Evolutionary conservation across 2,329 filamentous ascomycete genomes (phyloP).

Genomic region (Arachnomyces sp.): DNA sequence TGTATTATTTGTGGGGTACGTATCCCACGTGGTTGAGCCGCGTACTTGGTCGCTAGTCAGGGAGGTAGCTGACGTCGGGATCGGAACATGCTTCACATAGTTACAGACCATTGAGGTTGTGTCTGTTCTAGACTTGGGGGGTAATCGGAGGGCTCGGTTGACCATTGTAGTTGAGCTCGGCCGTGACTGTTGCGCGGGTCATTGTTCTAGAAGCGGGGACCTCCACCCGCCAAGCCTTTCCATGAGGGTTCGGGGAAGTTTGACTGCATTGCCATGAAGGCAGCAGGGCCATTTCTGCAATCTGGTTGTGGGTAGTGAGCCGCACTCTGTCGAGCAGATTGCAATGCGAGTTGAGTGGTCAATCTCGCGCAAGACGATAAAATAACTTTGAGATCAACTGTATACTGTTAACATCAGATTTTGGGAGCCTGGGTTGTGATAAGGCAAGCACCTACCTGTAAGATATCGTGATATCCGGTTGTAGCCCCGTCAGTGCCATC

Average conservation of each 20-base stretch:
- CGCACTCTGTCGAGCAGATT: conserved; percentile 62
- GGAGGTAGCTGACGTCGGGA: conserved; percentile 32
- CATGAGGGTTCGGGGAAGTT: conserved; percentile 51
- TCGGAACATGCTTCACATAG: conserved; percentile 50
- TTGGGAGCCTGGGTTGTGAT: too few relatives aligned
- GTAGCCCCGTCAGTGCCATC: conserved; percentile 57
- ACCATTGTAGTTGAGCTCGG: conserved; percentile 62
- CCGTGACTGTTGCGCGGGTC: conserved; percentile 56
- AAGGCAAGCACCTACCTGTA: conserved; percentile 20
- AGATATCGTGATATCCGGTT: conserved; percentile 57
- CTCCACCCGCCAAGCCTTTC: conserved; percentile 40
- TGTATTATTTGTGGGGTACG: too few relatives aligned
- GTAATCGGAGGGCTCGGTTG: conserved; percentile 55
- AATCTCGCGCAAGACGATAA: conserved; percentile 61
- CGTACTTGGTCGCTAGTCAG: conserved; percentile 15
- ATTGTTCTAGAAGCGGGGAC: conserved; percentile 46
- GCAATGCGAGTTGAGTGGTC: conserved; percentile 55
- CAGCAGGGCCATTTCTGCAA: conserved; percentile 20
- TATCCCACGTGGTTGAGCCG: too few relatives aligned
- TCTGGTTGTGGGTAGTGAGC: conserved; percentile 61
- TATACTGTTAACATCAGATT: too few relatives aligned
- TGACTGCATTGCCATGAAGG: conserved; percentile 62
- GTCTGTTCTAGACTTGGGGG: conserved; percentile 51
- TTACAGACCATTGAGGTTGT: conserved; percentile 54
- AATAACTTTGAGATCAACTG: conserved; percentile 68